phyloP scores from a whole-genome alignment of 257 asterid genomes.

The Solanum etuberosum region DNA sequence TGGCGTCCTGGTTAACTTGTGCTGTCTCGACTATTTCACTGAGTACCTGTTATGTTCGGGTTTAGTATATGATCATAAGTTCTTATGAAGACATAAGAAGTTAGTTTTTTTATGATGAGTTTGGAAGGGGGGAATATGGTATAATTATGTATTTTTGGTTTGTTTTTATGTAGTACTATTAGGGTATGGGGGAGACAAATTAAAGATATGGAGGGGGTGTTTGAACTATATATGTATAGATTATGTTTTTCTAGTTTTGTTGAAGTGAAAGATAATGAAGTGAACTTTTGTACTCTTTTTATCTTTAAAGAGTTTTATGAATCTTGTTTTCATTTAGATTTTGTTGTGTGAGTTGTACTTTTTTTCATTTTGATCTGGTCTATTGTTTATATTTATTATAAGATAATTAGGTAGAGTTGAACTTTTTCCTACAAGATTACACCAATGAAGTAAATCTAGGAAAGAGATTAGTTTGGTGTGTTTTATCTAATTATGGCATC shows the following conservation, averaged over 20 bases:
- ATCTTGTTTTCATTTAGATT: neutral
- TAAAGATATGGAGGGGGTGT: neutral
- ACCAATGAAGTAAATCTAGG: neutral
- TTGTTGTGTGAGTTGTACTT: neutral
- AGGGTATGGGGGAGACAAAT: neutral
- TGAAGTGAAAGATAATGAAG: neutral
- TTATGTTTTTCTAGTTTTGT: neutral
- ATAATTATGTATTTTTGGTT: neutral
- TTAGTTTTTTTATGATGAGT: neutral
- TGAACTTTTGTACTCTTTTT: slow-evolving; percentile 10
- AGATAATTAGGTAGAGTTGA: neutral
- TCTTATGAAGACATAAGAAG: neutral
- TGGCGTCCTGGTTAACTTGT: neutral
- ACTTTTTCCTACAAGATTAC: neutral
- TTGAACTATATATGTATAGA: neutral
- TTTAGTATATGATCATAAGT: neutral
- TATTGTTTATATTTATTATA: neutral
- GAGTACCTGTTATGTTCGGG: neutral
- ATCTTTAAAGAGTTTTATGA: neutral
- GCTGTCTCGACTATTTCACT: neutral
- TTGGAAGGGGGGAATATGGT: neutral
- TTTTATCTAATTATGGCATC: neutral
- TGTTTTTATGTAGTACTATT: neutral
- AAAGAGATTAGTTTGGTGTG: neutral
- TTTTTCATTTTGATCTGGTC: neutral